Percentiles rank a stretch among this genome's conserved stretches.
phyloP scores from a whole-genome alignment of 1,284 basidiomycete species.

The Volvariella surrecta region DNA sequence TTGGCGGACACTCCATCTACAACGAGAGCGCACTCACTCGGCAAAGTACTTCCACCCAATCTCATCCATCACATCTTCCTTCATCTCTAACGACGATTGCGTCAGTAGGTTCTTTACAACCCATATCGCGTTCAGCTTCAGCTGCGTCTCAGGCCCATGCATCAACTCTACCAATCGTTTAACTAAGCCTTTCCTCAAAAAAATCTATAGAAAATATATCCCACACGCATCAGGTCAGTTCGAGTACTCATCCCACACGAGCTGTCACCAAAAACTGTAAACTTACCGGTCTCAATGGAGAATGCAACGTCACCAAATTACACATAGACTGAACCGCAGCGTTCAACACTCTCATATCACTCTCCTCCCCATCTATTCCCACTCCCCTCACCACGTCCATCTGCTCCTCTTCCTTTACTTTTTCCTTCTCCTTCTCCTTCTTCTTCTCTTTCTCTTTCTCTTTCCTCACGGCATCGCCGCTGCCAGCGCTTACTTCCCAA shows the following conservation, averaged over 20 bases:
- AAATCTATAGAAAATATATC: slow-evolving; percentile 33
- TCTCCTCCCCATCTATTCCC: slow-evolving; percentile 26
- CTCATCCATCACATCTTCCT: slow-evolving; percentile 52
- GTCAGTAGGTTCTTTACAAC: slow-evolving; percentile 72
- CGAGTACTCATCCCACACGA: not conserved
- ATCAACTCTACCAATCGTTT: slow-evolving; percentile 50
- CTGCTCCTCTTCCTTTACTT: too few relatives aligned
- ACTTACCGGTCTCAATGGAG: slow-evolving; percentile 66
- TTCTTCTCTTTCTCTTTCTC: slow-evolving; percentile 11
- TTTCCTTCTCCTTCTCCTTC: slow-evolving; percentile 7
- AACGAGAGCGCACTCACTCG: slow-evolving; percentile 38
- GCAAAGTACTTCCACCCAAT: slow-evolving; percentile 54
- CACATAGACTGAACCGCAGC: slow-evolving; percentile 73
- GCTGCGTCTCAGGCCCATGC: slow-evolving; percentile 39
- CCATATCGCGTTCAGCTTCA: slow-evolving; percentile 71
- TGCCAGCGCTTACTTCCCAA: not conserved
- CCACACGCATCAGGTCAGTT: not conserved
- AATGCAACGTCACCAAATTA: slow-evolving; percentile 83
- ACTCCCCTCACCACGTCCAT: slow-evolving; percentile 3
- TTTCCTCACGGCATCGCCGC: not conserved
- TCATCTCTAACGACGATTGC: slow-evolving; percentile 50
- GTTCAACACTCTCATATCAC: slow-evolving; percentile 64
- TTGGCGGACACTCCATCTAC: too few relatives aligned
- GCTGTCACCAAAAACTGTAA: too few relatives aligned
- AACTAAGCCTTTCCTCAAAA: slow-evolving; percentile 59